A percentile compares a stretch with the other conserved stretches of the same genome.
Conservation (phyloP, 345 rosid genomes). For the Euclidium syriacum region DNA sequence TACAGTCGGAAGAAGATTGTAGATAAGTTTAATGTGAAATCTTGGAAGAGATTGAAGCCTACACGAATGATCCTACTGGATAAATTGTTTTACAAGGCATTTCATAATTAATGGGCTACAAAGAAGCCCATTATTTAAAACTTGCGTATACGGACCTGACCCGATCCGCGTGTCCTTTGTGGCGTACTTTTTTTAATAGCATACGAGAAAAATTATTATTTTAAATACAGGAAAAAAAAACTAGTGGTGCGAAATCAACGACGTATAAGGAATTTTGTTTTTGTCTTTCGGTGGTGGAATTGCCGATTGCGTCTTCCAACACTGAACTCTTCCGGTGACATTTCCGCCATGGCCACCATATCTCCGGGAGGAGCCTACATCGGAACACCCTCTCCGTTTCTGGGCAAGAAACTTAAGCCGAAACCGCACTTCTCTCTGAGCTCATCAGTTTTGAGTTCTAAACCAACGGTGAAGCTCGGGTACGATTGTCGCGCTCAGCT, state of each 20-base stretch:
- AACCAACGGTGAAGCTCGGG: slow-evolving; percentile 27
- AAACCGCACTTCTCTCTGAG: slow-evolving; percentile 28
- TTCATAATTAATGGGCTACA: background rate
- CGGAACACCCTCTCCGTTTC: slow-evolving; percentile 49
- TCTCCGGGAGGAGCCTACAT: slow-evolving; percentile 52
- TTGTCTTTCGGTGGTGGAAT: background rate
- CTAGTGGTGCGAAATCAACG: slow-evolving; percentile 26
- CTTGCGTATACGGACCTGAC: slow-evolving; percentile 4
- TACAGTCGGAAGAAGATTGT: too few species aligned
- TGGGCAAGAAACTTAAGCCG: slow-evolving; percentile 52
- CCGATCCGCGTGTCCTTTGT: slow-evolving; percentile 1
- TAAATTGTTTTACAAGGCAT: too few species aligned
- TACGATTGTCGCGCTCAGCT: slow-evolving; percentile 46
- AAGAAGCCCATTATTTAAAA: background rate
- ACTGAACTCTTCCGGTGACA: slow-evolving; percentile 15
- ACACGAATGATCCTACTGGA: too few species aligned
- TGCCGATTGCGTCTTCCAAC: slow-evolving; percentile 1
- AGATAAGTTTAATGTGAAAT: too few species aligned
- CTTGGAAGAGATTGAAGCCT: too few species aligned
- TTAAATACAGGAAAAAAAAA: background rate
- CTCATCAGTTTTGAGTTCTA: slow-evolving; percentile 27
- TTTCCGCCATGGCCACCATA: slow-evolving; percentile 49
- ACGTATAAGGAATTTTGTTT: background rate
- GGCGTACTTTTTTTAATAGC: background rate
- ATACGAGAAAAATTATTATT: background rate